Percentiles rank a stretch among this genome's conserved stretches.
These are phyloP conservation scores for Gamarada debralockiae DNA, from an alignment of 495 filamentous ascomycete genomes.

Conservation along the genomic window DNA sequence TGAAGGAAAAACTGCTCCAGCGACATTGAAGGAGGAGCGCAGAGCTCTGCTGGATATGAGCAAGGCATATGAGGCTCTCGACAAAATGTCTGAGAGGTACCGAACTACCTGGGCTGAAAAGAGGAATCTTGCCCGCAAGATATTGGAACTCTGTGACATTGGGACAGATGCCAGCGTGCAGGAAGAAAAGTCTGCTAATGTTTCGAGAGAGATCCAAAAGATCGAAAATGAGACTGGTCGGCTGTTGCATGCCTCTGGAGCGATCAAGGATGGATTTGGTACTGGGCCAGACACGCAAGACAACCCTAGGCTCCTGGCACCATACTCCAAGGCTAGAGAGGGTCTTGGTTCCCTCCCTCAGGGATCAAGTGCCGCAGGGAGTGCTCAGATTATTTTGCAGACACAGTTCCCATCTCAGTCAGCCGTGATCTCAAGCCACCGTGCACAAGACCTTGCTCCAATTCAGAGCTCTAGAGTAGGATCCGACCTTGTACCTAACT, in stretches of 20 bases:
- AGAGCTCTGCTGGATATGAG: conserved; percentile 12
- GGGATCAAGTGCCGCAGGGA: conserved; percentile 26
- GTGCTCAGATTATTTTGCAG: conserved; percentile 44
- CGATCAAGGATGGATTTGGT: conserved; percentile 23
- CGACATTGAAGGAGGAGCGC: conserved; percentile 20
- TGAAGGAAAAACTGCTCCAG: background rate
- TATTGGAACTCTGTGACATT: conserved; percentile 8
- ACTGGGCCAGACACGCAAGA: conserved; percentile 1
- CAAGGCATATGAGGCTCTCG: conserved; percentile 11
- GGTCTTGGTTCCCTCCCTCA: background rate
- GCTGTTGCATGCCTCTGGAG: conserved; percentile 18
- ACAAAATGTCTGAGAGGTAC: background rate
- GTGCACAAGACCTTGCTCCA: background rate
- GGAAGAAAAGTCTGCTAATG: conserved; percentile 6
- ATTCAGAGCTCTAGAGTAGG: background rate
- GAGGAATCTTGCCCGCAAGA: conserved; percentile 6
- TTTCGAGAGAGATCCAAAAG: conserved; percentile 12
- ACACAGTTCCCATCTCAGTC: conserved; percentile 34
- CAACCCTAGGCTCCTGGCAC: background rate
- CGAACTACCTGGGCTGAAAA: conserved; percentile 7
- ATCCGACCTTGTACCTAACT: no score
- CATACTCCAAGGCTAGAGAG: conserved; percentile 6
- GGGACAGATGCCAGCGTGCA: conserved; percentile 9
- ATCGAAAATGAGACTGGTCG: conserved; percentile 16
- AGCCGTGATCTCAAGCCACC: background rate